A percentile compares a stretch with the other conserved stretches of the same genome.
Conservation (phyloP, 495 filamentous ascomycete genomes). For the Thozetella sp. region DNA sequence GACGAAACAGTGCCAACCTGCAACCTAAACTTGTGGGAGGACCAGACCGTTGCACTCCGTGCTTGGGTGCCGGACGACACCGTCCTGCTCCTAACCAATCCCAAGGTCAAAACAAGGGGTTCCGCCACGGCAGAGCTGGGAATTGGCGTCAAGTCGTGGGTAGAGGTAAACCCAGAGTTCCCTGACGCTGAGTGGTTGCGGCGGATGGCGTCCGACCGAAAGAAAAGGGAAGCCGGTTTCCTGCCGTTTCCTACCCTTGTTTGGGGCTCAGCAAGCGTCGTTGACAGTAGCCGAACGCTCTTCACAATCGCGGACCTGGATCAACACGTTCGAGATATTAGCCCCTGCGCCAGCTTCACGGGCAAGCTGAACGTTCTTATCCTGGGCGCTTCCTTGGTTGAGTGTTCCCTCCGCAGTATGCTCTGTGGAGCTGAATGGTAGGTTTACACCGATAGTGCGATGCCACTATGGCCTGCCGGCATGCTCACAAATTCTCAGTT, state of each 20-base stretch:
- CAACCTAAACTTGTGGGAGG: conserved; percentile 55
- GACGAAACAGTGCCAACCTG: conserved; percentile 62
- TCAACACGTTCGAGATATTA: conserved; percentile 48
- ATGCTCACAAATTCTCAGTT: conserved; percentile 10
- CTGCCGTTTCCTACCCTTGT: conserved; percentile 50
- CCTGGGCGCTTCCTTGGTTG: conserved; percentile 51
- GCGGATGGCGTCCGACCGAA: conserved; percentile 46
- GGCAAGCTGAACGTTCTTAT: conserved; percentile 63
- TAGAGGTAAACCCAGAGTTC: conserved; percentile 62
- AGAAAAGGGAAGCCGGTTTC: conserved; percentile 54
- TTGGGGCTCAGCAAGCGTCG: conserved; percentile 50
- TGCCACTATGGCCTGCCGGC: background rate
- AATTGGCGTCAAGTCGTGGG: conserved; percentile 43
- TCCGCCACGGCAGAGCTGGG: conserved; percentile 32
- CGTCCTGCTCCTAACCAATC: conserved; percentile 57
- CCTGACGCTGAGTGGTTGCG: conserved; percentile 61
- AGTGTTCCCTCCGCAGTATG: conserved; percentile 42
- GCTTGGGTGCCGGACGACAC: conserved; percentile 55
- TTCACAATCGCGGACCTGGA: conserved; percentile 64
- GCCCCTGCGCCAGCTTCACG: conserved; percentile 42
- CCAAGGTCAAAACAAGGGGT: conserved; percentile 38
- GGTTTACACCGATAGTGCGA: conserved; percentile 7
- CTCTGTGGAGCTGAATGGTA: conserved; percentile 62
- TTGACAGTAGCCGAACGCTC: conserved; percentile 45
- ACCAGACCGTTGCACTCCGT: conserved; percentile 46